Percentiles rank a stretch among this genome's conserved stretches.
Conservation (phyloP, 176 grass and related monocot species). For the Luzula sylvatica region DNA sequence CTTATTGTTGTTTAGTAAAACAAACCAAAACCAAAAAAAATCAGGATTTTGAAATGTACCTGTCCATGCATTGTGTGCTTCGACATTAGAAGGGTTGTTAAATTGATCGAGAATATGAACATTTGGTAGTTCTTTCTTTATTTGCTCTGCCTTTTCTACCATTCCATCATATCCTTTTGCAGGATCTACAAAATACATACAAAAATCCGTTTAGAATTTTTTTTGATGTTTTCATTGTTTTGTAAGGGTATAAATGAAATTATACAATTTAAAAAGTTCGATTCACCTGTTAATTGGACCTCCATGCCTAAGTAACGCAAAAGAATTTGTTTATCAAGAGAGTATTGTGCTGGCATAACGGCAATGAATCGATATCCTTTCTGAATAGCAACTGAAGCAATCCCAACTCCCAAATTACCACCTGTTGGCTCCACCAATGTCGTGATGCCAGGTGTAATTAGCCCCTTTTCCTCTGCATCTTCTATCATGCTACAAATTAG, state of each 20-base stretch:
- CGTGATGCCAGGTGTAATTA: conserved; percentile 53
- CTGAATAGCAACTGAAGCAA: conserved; percentile 33
- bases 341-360: conserved; percentile 57
- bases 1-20: background rate
- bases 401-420: conserved; percentile 61
- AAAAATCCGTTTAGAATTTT: background rate
- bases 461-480: conserved; percentile 72
- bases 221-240: too few relatives aligned
- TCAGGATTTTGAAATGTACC: conserved; percentile 27
- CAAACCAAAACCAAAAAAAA: background rate
- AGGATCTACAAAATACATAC: conserved; percentile 57
- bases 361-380: conserved; percentile 65
- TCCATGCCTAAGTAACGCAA: conserved; percentile 59
- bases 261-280: too few relatives aligned
- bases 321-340: conserved; percentile 66
- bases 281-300: conserved; percentile 48
- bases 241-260: too few relatives aligned
- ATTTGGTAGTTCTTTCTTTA: conserved; percentile 50
- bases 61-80: conserved; percentile 61
- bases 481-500: conserved; percentile 53
- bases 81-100: conserved; percentile 46
- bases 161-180: conserved; percentile 38
- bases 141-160: conserved; percentile 35
- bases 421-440: conserved; percentile 57
- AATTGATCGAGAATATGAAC: conserved; percentile 53